phyloP scores from a whole-genome alignment of 2,329 filamentous ascomycete species.

The Lachnellula cervina region DNA sequence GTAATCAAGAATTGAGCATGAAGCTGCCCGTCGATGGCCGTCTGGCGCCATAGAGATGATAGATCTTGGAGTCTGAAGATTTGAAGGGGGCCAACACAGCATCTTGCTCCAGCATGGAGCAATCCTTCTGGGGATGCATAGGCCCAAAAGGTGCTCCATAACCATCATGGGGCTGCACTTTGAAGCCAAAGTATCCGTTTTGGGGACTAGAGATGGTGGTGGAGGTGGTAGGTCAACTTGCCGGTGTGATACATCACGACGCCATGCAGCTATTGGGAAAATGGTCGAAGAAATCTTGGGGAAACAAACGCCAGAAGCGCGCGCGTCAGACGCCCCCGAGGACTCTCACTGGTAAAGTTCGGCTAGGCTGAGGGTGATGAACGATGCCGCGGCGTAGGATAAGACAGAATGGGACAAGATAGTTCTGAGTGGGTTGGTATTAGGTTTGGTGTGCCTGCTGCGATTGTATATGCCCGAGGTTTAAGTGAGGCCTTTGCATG shows the following conservation, averaged over 20 bases:
- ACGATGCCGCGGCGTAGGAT: constrained; percentile 5
- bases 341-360: constrained; percentile 1
- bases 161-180: neutral
- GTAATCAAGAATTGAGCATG: constrained; percentile 1
- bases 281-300: constrained; percentile 10
- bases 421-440: too few relatives aligned
- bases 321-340: constrained; percentile 4
- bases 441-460: neutral
- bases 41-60: neutral
- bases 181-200: neutral
- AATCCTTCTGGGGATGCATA: neutral
- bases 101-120: neutral
- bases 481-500: neutral
- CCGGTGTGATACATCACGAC: constrained; percentile 14
- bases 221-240: constrained; percentile 5
- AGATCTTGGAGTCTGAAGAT: neutral
- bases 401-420: neutral
- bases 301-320: constrained; percentile 19
- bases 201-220: neutral
- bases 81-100: neutral
- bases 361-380: constrained; percentile 5
- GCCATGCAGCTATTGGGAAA: constrained; percentile 11
- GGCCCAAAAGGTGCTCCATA: neutral
- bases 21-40: neutral
- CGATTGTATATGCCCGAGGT: neutral